Percentiles rank a stretch among this genome's conserved stretches.
phyloP scores from a whole-genome alignment of 2,329 filamentous ascomycete species.

The Monilinia laxa region DNA sequence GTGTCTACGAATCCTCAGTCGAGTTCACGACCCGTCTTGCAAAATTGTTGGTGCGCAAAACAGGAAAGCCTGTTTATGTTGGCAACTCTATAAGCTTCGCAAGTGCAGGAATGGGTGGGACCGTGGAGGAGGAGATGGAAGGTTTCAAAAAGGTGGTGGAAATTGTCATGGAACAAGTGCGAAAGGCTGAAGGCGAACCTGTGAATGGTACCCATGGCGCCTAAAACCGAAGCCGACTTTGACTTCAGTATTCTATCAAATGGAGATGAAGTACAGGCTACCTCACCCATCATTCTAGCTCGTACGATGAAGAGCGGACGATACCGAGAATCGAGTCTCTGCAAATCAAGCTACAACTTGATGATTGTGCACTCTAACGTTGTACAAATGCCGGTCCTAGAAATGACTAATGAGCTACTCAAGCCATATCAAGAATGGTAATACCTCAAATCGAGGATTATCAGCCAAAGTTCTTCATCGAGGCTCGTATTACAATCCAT shows the following conservation, averaged over 20 bases:
- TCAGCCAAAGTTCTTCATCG: constrained; percentile 4
- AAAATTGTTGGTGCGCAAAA: constrained; percentile 74
- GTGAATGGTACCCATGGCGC: constrained; percentile 24
- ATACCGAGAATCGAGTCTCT: constrained; percentile 13
- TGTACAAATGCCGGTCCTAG: constrained; percentile 11
- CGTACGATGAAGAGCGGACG: constrained; percentile 11
- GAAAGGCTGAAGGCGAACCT: constrained; percentile 38
- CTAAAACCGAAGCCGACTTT: constrained; percentile 1
- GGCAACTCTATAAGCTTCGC: constrained; percentile 82
- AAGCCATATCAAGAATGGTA: constrained; percentile 9
- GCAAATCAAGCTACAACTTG: constrained; percentile 19
- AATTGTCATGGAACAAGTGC: constrained; percentile 59
- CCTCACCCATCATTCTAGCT: background rate
- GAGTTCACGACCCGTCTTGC: constrained; percentile 87
- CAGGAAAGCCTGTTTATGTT: constrained; percentile 78
- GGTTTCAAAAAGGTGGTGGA: constrained; percentile 74
- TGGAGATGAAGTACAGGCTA: background rate
- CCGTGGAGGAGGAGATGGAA: constrained; percentile 92
- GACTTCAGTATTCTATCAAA: background rate
- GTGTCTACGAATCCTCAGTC: constrained; percentile 69
- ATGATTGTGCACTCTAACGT: constrained; percentile 10
- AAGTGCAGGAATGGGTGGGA: constrained; percentile 71
- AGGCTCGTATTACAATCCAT: constrained; percentile 14
- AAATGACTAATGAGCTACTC: constrained; percentile 13
- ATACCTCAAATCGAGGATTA: constrained; percentile 8